These are phyloP conservation scores for Penicillium digitatum DNA, from an alignment of 2,329 filamentous ascomycete species.

Conservation along the genomic window DNA sequence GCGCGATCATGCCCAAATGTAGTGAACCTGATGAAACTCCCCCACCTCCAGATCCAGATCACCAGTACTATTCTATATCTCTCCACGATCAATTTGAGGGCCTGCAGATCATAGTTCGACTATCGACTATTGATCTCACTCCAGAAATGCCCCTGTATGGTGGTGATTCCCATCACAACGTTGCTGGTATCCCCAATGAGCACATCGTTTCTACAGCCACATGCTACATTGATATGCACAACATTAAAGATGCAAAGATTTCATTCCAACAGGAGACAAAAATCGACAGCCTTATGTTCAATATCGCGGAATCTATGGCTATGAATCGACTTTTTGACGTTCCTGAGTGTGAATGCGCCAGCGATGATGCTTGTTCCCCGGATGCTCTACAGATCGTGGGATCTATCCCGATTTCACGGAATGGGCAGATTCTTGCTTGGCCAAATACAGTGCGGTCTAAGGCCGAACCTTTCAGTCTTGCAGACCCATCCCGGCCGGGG, in stretches of 20 bases:
- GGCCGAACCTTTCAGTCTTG: conserved; percentile 7
- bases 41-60: conserved; percentile 1
- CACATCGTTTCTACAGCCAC: conserved; percentile 7
- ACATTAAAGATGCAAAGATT: conserved; percentile 4
- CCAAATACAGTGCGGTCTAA: conserved; percentile 14
- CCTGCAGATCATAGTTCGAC: conserved; percentile 5
- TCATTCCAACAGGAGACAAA: conserved; percentile 6
- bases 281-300: background rate
- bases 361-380: background rate
- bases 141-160: conserved; percentile 1
- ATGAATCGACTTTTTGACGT: conserved; percentile 3
- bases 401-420: conserved; percentile 8
- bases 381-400: conserved; percentile 5
- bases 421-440: conserved; percentile 10
- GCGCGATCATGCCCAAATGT: conserved; percentile 3
- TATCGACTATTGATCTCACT: conserved; percentile 7
- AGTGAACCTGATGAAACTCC: background rate
- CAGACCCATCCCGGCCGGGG: conserved; percentile 10
- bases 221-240: conserved; percentile 11
- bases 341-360: background rate
- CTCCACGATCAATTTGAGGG: conserved; percentile 6
- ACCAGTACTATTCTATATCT: conserved; percentile 8
- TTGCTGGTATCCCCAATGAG: conserved; percentile 6
- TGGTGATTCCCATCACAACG: conserved; percentile 4
- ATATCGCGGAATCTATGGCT: background rate